These are phyloP conservation scores for Trichoderma gracile DNA, from an alignment of 2,329 filamentous ascomycete species.

Conservation along the genomic window DNA sequence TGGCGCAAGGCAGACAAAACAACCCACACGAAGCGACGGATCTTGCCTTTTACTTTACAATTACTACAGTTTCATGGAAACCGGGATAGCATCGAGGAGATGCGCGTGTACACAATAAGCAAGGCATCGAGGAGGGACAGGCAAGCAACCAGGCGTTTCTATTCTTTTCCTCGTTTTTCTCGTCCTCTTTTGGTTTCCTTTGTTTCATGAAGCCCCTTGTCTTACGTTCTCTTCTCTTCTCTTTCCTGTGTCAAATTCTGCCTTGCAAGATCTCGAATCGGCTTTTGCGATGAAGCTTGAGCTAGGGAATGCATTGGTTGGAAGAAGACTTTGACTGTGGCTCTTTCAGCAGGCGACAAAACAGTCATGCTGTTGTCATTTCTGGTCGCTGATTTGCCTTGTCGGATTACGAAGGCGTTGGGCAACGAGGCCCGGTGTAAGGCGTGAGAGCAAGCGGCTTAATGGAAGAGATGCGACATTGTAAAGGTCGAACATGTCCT, in stretches of 20 bases:
- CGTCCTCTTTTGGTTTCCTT: slow-evolving; percentile 3
- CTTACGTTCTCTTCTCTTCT: slow-evolving; percentile 29
- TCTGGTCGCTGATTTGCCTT: slow-evolving; percentile 20
- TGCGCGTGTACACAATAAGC: slow-evolving; percentile 25
- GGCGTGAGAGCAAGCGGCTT: slow-evolving; percentile 11
- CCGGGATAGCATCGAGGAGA: slow-evolving; percentile 19
- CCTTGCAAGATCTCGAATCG: background rate
- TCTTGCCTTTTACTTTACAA: slow-evolving; percentile 3
- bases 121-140: slow-evolving; percentile 23
- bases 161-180: slow-evolving; percentile 25
- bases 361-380: slow-evolving; percentile 1
- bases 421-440: slow-evolving; percentile 17
- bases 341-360: background rate
- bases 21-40: slow-evolving; percentile 19
- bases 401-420: slow-evolving; percentile 14
- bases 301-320: background rate
- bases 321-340: background rate
- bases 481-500: slow-evolving; percentile 1
- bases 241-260: background rate
- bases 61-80: slow-evolving; percentile 17
- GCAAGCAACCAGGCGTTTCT: slow-evolving; percentile 23
- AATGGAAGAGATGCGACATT: slow-evolving; percentile 8
- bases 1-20: slow-evolving; percentile 29
- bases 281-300: background rate
- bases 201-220: slow-evolving; percentile 21